These are phyloP conservation scores for Ambispora gerdemannii DNA, from an alignment of 192 early-diverging fungal genomes.

Conservation along the genomic window DNA sequence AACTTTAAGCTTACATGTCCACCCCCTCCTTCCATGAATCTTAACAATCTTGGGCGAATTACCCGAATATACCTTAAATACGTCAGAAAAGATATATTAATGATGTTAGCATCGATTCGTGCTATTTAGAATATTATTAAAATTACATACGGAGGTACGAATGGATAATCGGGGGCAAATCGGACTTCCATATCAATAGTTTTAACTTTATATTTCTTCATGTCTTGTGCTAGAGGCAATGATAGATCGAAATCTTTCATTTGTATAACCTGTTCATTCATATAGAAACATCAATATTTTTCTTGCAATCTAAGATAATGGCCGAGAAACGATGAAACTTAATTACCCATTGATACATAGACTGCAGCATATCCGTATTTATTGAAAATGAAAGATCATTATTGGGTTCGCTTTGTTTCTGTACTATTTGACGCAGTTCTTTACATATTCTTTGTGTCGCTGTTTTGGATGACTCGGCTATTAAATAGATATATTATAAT, in stretches of 20 bases:
- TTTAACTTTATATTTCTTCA: constrained; percentile 28
- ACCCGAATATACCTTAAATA: constrained; percentile 39
- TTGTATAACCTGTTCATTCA: constrained; percentile 26
- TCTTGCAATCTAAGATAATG: not conserved
- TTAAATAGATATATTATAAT: not conserved
- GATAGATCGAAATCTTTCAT: constrained; percentile 31
- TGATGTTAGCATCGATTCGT: not conserved
- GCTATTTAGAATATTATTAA: not conserved
- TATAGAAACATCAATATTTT: not conserved
- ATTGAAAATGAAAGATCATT: constrained; percentile 28
- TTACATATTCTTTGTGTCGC: constrained; percentile 31
- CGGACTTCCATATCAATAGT: constrained; percentile 34
- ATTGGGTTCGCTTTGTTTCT: not conserved
- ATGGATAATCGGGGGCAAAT: constrained; percentile 35
- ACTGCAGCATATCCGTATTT: constrained; percentile 19
- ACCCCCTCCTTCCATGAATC: constrained; percentile 44
- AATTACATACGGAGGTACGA: constrained; percentile 33
- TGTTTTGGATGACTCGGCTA: constrained; percentile 28
- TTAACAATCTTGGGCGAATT: constrained; percentile 38
- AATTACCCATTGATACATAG: constrained; percentile 35
- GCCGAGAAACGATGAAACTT: not conserved
- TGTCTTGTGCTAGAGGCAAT: constrained; percentile 33
- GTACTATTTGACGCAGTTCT: constrained; percentile 28
- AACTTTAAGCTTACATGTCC: constrained; percentile 34
- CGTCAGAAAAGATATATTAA: not conserved